phyloP scores from a whole-genome alignment of 2,329 filamentous ascomycete genomes.

The Paecilomyces sp. region DNA sequence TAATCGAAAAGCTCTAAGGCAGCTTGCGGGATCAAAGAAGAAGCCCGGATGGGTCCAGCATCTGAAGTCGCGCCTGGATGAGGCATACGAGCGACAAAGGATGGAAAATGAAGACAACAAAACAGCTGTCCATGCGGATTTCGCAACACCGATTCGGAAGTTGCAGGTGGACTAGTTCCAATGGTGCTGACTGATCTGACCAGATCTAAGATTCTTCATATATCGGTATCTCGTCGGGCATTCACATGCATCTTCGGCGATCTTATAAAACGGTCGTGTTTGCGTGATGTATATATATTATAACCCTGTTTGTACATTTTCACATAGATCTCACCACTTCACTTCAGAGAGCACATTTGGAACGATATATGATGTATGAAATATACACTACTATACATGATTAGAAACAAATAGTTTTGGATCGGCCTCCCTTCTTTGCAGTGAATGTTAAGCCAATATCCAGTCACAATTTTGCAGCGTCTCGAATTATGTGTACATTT shows the following conservation, averaged over 20 bases:
- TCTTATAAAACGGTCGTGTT: neutral
- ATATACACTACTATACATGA: neutral
- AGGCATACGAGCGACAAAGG: slow-evolving; percentile 4
- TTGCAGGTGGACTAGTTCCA: neutral
- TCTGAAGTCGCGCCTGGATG: slow-evolving; percentile 9
- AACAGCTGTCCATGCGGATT: neutral
- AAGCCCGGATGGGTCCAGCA: slow-evolving; percentile 17
- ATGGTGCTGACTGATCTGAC: neutral
- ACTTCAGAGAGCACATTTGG: neutral
- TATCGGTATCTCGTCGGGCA: neutral
- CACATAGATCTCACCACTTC: neutral
- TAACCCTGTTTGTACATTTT: neutral
- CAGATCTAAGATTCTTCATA: neutral
- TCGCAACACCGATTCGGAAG: neutral
- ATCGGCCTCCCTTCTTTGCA: neutral
- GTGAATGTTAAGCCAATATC: neutral
- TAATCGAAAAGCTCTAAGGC: slow-evolving; percentile 20
- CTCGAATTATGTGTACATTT: neutral
- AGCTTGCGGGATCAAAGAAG: slow-evolving; percentile 13
- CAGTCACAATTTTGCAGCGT: neutral
- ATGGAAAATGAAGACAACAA: neutral
- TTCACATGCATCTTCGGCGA: neutral
- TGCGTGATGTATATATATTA: neutral
- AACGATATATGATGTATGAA: neutral
- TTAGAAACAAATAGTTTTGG: neutral